Base-by-base conservation (phyloP, 2,329 filamentous ascomycete species). In the Phaeosphaeriaceae sp. region DNA sequence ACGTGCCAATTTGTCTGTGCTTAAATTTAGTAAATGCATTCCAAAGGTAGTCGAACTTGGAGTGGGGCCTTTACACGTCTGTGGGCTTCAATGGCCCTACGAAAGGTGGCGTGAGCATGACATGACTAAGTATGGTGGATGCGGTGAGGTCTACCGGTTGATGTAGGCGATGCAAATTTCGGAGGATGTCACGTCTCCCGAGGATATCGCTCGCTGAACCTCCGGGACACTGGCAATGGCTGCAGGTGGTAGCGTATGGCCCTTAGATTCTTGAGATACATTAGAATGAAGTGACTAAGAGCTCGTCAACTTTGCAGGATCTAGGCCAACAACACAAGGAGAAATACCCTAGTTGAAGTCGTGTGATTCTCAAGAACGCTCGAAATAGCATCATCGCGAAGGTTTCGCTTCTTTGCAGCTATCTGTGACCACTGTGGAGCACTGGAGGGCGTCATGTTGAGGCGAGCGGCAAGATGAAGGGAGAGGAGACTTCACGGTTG, bases 1-100 rank as follows among this genome's bases (percentile, higher is more conserved):
- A 44, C 67, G 47, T 68, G 64, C 68, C 69, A 72, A 37, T 72
- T 72, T 23, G 69, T 70, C 70, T 79, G 48, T 39, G 80, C 75
- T 56, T 64, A 46, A 66, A 60, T 46, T 29, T 50, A 41, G 29
- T 26, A 26, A 37, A 18, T 26, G 18, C 9, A n/a, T 13, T n/a
- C 5, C 17, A 20, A n/a, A 6, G n/a, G 8, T 15, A 3, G 13
- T 29, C 12, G 20, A 23, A 9, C 30, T 9, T 8, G 30, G n/a
- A 18, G 30, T 26, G 16, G 28, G n/a, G 20, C 23, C 39, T 29
- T 52, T 72, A 72, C 68, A 35, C 44, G 58, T 46, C 46, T 47
- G 52, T 72, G 68, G 47, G 68, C 69, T 44, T 59, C 50, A 36
- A 70, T 55, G 15, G 68, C 64, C 36, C 68, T 71, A 56, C 15